phyloP scores from a whole-genome alignment of 257 asterid genomes.

The Solanum paucissectum region DNA sequence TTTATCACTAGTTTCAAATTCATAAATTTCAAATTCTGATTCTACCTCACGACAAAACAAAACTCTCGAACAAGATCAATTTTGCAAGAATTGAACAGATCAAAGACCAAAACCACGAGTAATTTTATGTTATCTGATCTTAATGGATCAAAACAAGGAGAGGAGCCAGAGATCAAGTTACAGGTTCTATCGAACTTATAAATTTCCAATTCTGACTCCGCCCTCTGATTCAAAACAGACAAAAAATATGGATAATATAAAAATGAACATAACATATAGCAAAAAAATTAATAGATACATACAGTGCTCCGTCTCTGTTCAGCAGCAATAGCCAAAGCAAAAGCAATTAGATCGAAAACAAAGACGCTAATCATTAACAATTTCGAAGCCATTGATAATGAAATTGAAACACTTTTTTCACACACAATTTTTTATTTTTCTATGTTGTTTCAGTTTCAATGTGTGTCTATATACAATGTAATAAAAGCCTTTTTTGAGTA shows the following conservation, averaged over 20 bases:
- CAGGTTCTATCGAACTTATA: not conserved
- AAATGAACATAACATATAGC: not conserved
- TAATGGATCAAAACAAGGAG: not conserved
- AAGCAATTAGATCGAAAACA: conserved; percentile 66
- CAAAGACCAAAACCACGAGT: not conserved
- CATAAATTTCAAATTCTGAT: not conserved
- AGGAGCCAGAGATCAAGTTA: not conserved
- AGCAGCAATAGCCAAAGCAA: conserved; percentile 84
- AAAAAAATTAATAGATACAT: conserved; percentile 4
- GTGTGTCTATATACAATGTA: conserved; percentile 1
- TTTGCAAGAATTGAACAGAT: not conserved
- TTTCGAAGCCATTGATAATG: conserved; percentile 60
- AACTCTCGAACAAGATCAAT: not conserved
- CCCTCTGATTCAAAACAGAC: not conserved
- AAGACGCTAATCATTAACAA: conserved; percentile 35
- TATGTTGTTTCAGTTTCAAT: conserved; percentile 13
- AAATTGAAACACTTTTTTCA: not conserved
- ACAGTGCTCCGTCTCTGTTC: conserved; percentile 86
- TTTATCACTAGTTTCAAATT: not conserved
- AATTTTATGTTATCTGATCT: not conserved
- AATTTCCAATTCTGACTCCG: not conserved
- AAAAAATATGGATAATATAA: not conserved
- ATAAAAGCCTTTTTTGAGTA: conserved; percentile 21
- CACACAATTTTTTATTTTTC: not conserved
- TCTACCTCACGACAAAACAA: not conserved